Base-by-base conservation (phyloP, 108 stramenopile genomes). In the Conticribra weissflogii region DNA sequence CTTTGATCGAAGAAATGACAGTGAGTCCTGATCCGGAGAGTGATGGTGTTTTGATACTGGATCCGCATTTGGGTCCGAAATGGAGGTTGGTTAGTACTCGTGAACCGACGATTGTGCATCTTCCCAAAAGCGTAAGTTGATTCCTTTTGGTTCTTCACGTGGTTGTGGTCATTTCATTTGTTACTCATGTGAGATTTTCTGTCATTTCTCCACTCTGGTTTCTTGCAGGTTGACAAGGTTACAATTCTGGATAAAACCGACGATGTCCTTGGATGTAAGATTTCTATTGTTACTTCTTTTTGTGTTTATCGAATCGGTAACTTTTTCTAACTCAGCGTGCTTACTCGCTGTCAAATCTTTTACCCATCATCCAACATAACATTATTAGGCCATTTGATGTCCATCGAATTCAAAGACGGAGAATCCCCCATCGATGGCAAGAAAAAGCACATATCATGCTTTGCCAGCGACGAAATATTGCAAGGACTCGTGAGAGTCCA, bases 21-120 rank as follows among this genome's bases (percentile, higher is more conserved):
- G 89, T 96, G 8, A 81, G 81, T 52, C 87, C 86, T 8, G 94
- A 96, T 80, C 91, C 91, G 22, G 94, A 96, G 55, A 81, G 84
- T 66, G 83, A 91, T 69, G 94, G 94, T 18, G 90, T 92, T 32
- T 84, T 96, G 23, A 88, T 91, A 51, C 31, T 96, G 22, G 94
- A 96, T 57, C 86, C 90, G 4, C 91, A 88, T 33, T 68, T 90
- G 63, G 88, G 91, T 8, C 88, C 91, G 0, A 92, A 92, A 53
- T 95, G 94, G 94, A 72, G 90, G 15, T 55, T 95, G 9, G 89
- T 92, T 30, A 70, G 76, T 29, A 73, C 72, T 12, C 62, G 76
- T 15, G 58, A 44, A 19, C 59, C 54, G 32, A 64, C 57, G 0
- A 89, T 89, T 55, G 78, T 91, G 24, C 64, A 93, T 72, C 60